Evolutionary conservation across 1,139 yeast genomes (phyloP), one percentile per base, ranked within the genome.

Genomic region (Zygoascus sp.): DNA sequence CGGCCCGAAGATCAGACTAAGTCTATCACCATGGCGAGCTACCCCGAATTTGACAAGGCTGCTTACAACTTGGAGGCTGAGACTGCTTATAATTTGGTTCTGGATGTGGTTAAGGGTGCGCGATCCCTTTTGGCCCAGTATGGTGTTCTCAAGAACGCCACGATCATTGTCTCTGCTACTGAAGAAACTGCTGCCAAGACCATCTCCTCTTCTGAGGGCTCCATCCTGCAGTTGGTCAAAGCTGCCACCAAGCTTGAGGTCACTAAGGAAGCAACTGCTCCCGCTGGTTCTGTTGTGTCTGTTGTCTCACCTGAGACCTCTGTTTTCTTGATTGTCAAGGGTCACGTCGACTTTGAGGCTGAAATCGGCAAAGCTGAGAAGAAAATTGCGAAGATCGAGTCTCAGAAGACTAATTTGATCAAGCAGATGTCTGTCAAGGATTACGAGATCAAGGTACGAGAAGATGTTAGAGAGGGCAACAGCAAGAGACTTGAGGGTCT

Each of bases 81-180:
- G 53, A 72, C 75, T 47, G 92, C 83, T 48, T 92, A 92, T 66
- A 92, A 88, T 57, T 74, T 87, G 59, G 82, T 89, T 38, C 74
- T 92, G 67, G 92, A 85, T 51, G 81, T 88, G 59, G 90, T 95
- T 56, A 88, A 87, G 73, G 85, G 85, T 60, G 89, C 96, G 40
- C 83, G 98, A 73, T 90, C 97, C 17, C 74, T 92, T 64, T 76
- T 92, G 64, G 79, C 96, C 25, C 96, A 90, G 70, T 92, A 87
- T 70, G 80, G 79, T 66, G 89, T 92, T 60, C 72, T 85, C 64
- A 88, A 88, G 76, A 82, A 87, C 59, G 97, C 95, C 57, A 83
- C 81, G 63, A 83, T 92, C 34, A 84, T 75, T 61, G 85, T 92
- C 54, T 96, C 89, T 67, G 74, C 87, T 32, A 59, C 73, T 40